Evolutionary conservation across 805 yeast species (phyloP), one percentile per base, ranked within the genome.

Genomic region (Pichia sporocuriosa): DNA sequence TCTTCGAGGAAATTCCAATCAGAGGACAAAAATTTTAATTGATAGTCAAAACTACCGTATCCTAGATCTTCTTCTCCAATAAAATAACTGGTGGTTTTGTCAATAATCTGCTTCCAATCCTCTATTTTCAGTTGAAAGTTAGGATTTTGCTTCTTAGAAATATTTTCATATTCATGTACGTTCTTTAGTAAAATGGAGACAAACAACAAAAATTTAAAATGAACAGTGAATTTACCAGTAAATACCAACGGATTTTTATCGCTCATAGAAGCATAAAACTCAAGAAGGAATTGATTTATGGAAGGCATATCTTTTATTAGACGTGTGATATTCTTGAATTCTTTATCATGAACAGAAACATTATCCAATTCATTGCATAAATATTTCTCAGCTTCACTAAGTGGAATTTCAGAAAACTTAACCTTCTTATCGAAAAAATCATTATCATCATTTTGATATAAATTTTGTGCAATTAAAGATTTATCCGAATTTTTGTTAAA

Each of bases 151-250:
- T 19, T 21, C 13, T 11, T 31, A 11, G 17, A 17, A 9, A 15
- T n/a, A 40, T 17, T 15, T 27, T 29, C 26, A 25, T 21, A 26
- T 8, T 30, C 36, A 34, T 43, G 41, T 4, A 38, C 28, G 1
- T 50, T 28, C 12, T 55, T 52, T 16, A 53, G 19, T 26, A 51
- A 44, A 25, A 43, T 44, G 27, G 55, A 50, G 13, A 55, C 15
- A 13, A 51, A 43, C 9, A 48, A 24, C 10, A 46, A 32, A n/a
- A 50, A 19, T 28, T 54, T 55, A 26, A 47, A 48, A 27, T 35
- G 23, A 7, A 46, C 23, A 26, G 47, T 47, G 23, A 56, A 48
- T 4, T 44, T 53, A 37, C 54, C 55, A 34, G 46, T 48, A 4
- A 37, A 21, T 1, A 36, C 11, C 7, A 48, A 9, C 3, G 39